Base-by-base conservation (phyloP, 2,329 filamentous ascomycete species). In the Septoria linicola region DNA sequence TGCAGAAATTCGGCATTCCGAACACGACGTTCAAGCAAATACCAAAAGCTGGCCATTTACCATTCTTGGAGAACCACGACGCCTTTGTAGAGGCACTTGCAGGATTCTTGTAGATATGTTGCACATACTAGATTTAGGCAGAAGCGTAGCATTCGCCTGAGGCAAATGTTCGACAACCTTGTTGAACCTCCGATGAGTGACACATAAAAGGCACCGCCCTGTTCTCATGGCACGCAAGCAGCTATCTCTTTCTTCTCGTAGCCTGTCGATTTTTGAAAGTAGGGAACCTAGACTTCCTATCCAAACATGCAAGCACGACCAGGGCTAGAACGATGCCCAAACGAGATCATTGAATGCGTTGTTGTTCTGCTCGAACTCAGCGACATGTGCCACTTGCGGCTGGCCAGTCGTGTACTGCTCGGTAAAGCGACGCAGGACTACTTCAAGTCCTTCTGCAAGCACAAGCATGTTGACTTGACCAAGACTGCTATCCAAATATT, bases 1-100 rank as follows among this genome's bases (percentile, higher is more conserved):
- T 95, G 88, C 82, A 85, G 47, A 66, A 73, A 14, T 67, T 89
- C 35, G 84, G 85, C 0, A 68, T 73, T 8, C 66, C 69, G 0
- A 80, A 79, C 0, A 79, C 78, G 0, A 76, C 81, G 52, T 77
- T 90, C 58, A 81, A 78, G 66, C 69, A 87, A 51, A 80, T 95
- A 8, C 80, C 87, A 0, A 73, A 78, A 7, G 83, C 88, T 0
- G 89, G 89, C 0, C 89, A 95, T 73, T 70, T 95, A 63, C 89
- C 89, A 0, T 95, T 95, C 88, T 83, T 83, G 41, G 89, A 95
- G 71, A 80, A 82, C 59, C 84, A 87, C 0, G 71, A 75, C 50
- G 82, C 77, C 3, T 90, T 91, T 66, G 84, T 84, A 66, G 72
- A 78, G 21, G 80, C 81, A 39, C 74, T 92, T 2, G 72, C 75